Conservation (phyloP, 139 green algal species). For the Prasinococcaceae sp. region DNA sequence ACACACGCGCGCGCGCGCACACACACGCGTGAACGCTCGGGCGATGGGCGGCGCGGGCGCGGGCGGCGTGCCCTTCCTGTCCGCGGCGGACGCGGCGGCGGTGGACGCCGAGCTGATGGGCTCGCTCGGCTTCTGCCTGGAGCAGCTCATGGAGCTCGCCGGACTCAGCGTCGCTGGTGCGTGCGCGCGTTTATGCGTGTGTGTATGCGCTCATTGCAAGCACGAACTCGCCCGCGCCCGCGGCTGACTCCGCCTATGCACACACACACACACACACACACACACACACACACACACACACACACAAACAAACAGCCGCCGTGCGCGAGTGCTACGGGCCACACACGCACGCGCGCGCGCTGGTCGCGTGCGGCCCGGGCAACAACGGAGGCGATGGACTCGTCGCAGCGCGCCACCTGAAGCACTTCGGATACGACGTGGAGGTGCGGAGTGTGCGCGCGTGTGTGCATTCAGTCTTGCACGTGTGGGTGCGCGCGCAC, state of each 20-base stretch:
- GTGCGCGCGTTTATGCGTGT: not conserved
- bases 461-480: slow-evolving; percentile 16
- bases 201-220: not conserved
- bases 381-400: slow-evolving; percentile 98
- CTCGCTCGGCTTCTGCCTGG: slow-evolving; percentile 63
- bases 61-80: slow-evolving; percentile 9
- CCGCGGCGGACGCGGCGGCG: slow-evolving; percentile 3
- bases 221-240: not conserved
- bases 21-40: no score
- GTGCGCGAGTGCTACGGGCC: slow-evolving; percentile 13
- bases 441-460: no score
- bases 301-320: not conserved
- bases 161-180: slow-evolving; percentile 20
- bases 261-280: not conserved
- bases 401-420: slow-evolving; percentile 78
- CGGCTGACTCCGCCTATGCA: not conserved
- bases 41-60: no score
- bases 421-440: slow-evolving; percentile 73
- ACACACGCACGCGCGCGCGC: slow-evolving; percentile 19
- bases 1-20: no score
- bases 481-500: no score
- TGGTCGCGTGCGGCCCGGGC: slow-evolving; percentile 77
- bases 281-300: not conserved
- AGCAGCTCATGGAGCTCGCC: slow-evolving; percentile 68
- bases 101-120: slow-evolving; percentile 86